Evolutionary conservation across 2,329 filamentous ascomycete genomes (phyloP).

Genomic region (Xylaria sp.): DNA sequence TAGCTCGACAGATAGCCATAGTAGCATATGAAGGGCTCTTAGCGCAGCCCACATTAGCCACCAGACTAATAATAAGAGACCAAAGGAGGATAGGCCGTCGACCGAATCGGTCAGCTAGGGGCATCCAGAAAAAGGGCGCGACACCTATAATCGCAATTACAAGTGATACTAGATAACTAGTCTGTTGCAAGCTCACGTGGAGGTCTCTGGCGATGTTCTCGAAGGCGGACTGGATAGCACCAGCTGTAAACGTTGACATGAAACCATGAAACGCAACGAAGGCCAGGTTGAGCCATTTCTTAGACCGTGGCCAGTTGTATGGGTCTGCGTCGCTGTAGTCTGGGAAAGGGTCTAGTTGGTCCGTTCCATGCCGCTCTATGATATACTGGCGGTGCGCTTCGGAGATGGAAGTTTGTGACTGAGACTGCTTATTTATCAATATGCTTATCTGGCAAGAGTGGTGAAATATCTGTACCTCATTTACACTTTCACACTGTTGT

Average conservation of each 20-base stretch:
- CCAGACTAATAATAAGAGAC: slow-evolving; percentile 17
- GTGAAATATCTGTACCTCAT: neutral
- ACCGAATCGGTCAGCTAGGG: slow-evolving; percentile 18
- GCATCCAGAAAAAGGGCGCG: slow-evolving; percentile 22
- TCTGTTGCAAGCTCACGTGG: slow-evolving; percentile 16
- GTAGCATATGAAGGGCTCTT: slow-evolving; percentile 17
- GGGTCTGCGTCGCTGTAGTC: slow-evolving; percentile 22
- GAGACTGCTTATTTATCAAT: neutral
- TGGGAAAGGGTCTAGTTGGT: slow-evolving; percentile 19
- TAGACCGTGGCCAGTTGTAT: slow-evolving; percentile 20
- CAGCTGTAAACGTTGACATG: slow-evolving; percentile 23
- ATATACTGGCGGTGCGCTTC: slow-evolving; percentile 24
- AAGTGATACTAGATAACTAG: slow-evolving; percentile 21
- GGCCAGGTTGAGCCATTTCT: slow-evolving; percentile 21
- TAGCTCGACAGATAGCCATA: slow-evolving; percentile 16
- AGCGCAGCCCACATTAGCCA: slow-evolving; percentile 21
- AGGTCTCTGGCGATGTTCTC: slow-evolving; percentile 20
- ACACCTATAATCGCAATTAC: slow-evolving; percentile 19
- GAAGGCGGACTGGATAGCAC: slow-evolving; percentile 20
- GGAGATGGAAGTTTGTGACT: slow-evolving; percentile 17
- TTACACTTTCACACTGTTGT: neutral
- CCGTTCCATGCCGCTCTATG: slow-evolving; percentile 21
- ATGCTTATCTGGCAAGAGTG: neutral
- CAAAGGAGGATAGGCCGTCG: slow-evolving; percentile 20
- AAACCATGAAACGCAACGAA: slow-evolving; percentile 24